Conservation (phyloP, 2,329 filamentous ascomycete species). For the Talaromyces verruculosus region DNA sequence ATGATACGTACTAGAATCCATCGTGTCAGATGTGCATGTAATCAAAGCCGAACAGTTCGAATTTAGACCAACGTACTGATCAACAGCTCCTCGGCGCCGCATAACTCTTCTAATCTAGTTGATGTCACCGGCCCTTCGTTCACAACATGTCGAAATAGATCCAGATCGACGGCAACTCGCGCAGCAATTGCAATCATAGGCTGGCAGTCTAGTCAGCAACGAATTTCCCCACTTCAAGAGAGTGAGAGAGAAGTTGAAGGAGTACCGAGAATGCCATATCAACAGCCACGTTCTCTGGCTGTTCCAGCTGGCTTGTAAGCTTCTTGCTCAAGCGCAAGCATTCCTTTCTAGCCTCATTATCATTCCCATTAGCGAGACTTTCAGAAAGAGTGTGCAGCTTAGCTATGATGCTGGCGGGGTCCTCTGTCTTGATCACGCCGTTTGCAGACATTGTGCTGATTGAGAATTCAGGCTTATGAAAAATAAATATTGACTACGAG, state of each 20-base stretch:
- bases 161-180: background rate
- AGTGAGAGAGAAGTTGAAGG: background rate
- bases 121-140: slow-evolving; percentile 4
- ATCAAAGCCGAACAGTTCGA: too few species aligned
- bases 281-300: slow-evolving; percentile 9
- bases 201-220: background rate
- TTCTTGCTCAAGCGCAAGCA: background rate
- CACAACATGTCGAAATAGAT: slow-evolving; percentile 7
- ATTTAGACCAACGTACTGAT: background rate
- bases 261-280: slow-evolving; percentile 15
- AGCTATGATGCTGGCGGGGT: background rate
- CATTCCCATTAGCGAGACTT: background rate
- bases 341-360: background rate
- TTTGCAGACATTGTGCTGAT: too few species aligned
- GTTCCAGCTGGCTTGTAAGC: slow-evolving; percentile 1
- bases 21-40: too few species aligned
- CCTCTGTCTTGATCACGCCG: too few species aligned
- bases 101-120: slow-evolving; percentile 1
- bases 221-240: background rate
- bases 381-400: background rate
- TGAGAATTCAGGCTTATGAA: too few species aligned
- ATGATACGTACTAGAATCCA: slow-evolving; percentile 2
- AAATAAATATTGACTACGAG: too few species aligned
- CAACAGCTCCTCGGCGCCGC: slow-evolving; percentile 5
- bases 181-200: slow-evolving; percentile 8